Evolutionary conservation across 192 early-diverging fungal species (phyloP).

Genomic region (Entomortierella lignicola): DNA sequence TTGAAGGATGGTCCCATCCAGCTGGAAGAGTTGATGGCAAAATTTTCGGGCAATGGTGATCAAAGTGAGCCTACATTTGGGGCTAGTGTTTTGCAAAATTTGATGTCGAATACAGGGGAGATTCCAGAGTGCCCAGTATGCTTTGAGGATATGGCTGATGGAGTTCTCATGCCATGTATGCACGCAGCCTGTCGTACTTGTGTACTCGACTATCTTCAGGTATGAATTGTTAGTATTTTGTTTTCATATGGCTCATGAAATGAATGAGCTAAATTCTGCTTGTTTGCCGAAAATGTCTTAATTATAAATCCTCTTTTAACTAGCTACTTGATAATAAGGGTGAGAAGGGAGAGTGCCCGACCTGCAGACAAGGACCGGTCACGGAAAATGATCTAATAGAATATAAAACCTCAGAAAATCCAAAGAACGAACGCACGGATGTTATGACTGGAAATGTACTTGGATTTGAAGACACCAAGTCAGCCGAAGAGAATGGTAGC

Average conservation of each 20-base stretch:
- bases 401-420: conserved; percentile 9
- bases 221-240: conserved; percentile 16
- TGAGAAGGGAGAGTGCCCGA: conserved; percentile 62
- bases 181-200: conserved; percentile 66
- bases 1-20: conserved; percentile 50
- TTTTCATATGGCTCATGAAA: no score
- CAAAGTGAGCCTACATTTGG: conserved; percentile 41
- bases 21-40: conserved; percentile 57
- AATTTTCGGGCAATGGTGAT: conserved; percentile 30
- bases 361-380: conserved; percentile 63
- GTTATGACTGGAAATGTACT: conserved; percentile 18
- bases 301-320: no score
- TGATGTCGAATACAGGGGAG: conserved; percentile 41
- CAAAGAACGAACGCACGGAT: conserved; percentile 1
- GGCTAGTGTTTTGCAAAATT: conserved; percentile 52
- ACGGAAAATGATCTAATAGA: conserved; percentile 59
- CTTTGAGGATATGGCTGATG: conserved; percentile 61
- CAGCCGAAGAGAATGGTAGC: neutral
- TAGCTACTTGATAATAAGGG: conserved; percentile 61
- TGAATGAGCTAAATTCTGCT: no score
- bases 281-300: no score
- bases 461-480: neutral
- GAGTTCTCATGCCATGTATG: conserved; percentile 67
- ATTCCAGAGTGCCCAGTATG: conserved; percentile 66
- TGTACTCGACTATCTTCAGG: conserved; percentile 64